phyloP scores from a whole-genome alignment of 768 basidiomycete species.

The Lentinus tigrinus region DNA sequence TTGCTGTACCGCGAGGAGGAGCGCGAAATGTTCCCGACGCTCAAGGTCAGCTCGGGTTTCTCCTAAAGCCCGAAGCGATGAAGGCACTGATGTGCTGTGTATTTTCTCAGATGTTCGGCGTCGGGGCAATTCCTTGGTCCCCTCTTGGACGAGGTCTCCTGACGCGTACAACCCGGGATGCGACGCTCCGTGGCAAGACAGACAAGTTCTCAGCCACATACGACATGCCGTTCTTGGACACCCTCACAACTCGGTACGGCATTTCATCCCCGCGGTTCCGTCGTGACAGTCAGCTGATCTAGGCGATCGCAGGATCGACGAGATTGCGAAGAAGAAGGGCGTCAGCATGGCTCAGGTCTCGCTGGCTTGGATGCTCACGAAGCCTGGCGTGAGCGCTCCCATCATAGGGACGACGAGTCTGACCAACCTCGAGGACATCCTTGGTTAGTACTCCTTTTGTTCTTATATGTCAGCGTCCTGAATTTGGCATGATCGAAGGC shows the following conservation, averaged over 20 bases:
- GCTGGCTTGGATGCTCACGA: constrained; percentile 35
- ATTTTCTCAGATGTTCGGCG: constrained; percentile 21
- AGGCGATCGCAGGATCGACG: constrained; percentile 30
- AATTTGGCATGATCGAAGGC: constrained; percentile 24
- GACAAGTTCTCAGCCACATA: constrained; percentile 16
- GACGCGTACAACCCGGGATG: constrained; percentile 23
- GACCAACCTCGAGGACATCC: constrained; percentile 37
- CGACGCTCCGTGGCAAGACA: constrained; percentile 24
- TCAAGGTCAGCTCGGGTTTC: constrained; percentile 30
- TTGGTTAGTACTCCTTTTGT: constrained; percentile 18
- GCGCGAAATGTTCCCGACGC: constrained; percentile 52
- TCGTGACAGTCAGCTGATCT: background rate
- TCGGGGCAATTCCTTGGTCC: constrained; percentile 39
- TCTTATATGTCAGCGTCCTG: background rate
- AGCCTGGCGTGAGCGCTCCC: constrained; percentile 24
- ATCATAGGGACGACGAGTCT: constrained; percentile 35
- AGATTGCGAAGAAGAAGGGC: constrained; percentile 39
- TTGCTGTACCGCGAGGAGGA: constrained; percentile 63
- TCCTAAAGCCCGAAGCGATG: too few species aligned
- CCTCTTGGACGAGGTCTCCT: constrained; percentile 36
- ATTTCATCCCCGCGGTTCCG: too few species aligned
- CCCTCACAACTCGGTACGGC: background rate
- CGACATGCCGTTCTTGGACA: background rate
- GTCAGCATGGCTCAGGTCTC: constrained; percentile 35
- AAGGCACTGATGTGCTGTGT: background rate